Evolutionary conservation across 1,284 basidiomycete species (phyloP).

Genomic region (Coniferiporia sulphurascens): DNA sequence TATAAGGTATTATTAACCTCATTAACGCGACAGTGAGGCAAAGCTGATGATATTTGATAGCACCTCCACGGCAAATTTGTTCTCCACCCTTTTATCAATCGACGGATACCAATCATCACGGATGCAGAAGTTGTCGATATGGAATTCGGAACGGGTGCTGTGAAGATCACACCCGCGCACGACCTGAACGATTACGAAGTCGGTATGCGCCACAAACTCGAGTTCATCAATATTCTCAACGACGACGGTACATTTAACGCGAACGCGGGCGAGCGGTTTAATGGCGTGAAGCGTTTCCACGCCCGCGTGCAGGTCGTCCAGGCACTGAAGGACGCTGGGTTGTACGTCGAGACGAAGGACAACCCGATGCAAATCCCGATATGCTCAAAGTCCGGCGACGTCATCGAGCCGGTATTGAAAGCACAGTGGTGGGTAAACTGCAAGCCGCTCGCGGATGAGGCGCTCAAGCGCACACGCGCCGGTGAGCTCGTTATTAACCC

Average conservation of each 20-base stretch:
- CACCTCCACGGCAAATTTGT: slow-evolving; percentile 95
- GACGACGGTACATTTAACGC: slow-evolving; percentile 96
- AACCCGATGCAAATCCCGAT: slow-evolving; percentile 95
- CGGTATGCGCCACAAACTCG: slow-evolving; percentile 82
- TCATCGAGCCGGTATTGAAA: slow-evolving; percentile 95
- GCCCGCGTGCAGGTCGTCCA: slow-evolving; percentile 84
- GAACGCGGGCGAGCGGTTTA: slow-evolving; percentile 80
- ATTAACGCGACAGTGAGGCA: background rate
- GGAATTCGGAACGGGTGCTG: slow-evolving; percentile 96
- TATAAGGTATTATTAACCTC: slow-evolving; percentile 52
- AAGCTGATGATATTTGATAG: slow-evolving; percentile 26
- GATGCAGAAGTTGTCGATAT: slow-evolving; percentile 90
- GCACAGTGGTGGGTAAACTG: slow-evolving; percentile 99
- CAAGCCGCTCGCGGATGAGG: slow-evolving; percentile 88
- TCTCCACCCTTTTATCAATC: slow-evolving; percentile 85
- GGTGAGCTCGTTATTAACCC: slow-evolving; percentile 86
- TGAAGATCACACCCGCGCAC: slow-evolving; percentile 99
- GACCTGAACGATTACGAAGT: slow-evolving; percentile 98
- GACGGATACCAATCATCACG: slow-evolving; percentile 85
- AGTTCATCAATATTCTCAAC: slow-evolving; percentile 95
- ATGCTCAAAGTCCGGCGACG: slow-evolving; percentile 92
- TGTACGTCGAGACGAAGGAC: slow-evolving; percentile 91
- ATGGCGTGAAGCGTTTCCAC: slow-evolving; percentile 97
- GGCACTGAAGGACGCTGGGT: slow-evolving; percentile 79
- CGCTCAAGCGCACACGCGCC: slow-evolving; percentile 81